A percentile compares a stretch with the other conserved stretches of the same genome.
Conservation (phyloP, 768 basidiomycete genomes). For the Mycena metata region DNA sequence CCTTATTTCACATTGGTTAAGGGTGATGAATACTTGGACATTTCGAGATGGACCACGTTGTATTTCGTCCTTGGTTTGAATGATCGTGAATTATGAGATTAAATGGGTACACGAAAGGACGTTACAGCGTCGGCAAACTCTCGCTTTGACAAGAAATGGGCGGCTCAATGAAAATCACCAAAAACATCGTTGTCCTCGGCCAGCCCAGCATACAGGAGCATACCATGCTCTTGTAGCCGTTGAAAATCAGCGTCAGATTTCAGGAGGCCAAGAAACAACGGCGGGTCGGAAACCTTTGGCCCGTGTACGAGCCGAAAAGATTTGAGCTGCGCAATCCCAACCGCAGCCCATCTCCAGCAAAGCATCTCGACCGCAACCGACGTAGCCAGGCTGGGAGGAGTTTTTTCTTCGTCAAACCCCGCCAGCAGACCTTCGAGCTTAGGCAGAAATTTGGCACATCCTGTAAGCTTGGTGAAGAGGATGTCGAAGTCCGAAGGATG, state of each 20-base stretch:
- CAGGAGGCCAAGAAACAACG: neutral
- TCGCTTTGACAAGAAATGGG: too few relatives aligned
- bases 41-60: too few relatives aligned
- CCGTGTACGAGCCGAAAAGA: slow-evolving; percentile 14
- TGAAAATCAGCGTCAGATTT: neutral
- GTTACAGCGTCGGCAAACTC: too few relatives aligned
- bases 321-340: neutral
- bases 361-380: slow-evolving; percentile 1
- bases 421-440: neutral
- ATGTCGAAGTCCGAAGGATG: neutral
- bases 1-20: too few relatives aligned
- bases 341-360: slow-evolving; percentile 11
- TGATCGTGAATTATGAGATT: too few relatives aligned
- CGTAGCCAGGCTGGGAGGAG: too few relatives aligned
- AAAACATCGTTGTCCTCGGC: neutral
- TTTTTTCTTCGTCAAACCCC: neutral
- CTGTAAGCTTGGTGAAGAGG: neutral
- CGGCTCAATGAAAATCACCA: too few relatives aligned
- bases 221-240: neutral
- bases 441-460: neutral
- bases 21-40: too few relatives aligned
- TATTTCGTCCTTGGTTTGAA: too few relatives aligned
- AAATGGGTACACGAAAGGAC: too few relatives aligned
- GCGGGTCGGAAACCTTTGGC: too few relatives aligned
- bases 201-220: slow-evolving; percentile 5